Base-by-base conservation (phyloP, 78 protist genomes). In the Bodo saltans region DNA sequence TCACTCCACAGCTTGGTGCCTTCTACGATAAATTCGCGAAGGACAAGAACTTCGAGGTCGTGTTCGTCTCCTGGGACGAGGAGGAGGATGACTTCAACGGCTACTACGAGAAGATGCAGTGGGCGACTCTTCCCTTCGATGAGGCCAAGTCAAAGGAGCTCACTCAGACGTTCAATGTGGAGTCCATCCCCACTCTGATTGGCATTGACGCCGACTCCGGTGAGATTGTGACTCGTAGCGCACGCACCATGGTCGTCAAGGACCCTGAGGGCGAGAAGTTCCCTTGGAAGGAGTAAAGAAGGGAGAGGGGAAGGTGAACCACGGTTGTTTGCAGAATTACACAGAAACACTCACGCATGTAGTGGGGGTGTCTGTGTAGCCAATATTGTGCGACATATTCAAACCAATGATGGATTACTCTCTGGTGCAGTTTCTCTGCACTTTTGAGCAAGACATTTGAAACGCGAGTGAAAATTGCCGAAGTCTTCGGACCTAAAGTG, bases 21-120 rank as follows among this genome's bases (percentile, higher is more conserved):
- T 79, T 8, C 40, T 79, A 79, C 72, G 47, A 33, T 68, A 27
- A 41, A 8, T 70, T 28, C 70, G 32, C 28, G 32, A 37, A 41
- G 12, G 75, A 17, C 29, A 41, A 53, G 25, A 79, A 42, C 28
- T 41, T 53, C 23, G 83, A 79, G 25, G 72, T 79, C 27, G 70
- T 79, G 29, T 79, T 79, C 75, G 67, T 23, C 38, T 79, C 83
- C 11, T 8, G 17, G 17, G 83, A 79, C 27, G 71, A 23, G 17
- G 67, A 41, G 71, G 83, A 79, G 78, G 41, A 8, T 11, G 4
- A 17, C 34, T 79, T 79, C 39, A 37, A 8, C 75, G 12, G 32
- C 35, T 79, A 79, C 83, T 79, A 42, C 72, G 35, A 68, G 23
- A 39, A 23, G 37, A 79, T 79, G 83, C 83, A 68, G 41, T 79